Evolutionary conservation across 805 yeast species (phyloP).

Genomic region (Millerozyma acaciae): DNA sequence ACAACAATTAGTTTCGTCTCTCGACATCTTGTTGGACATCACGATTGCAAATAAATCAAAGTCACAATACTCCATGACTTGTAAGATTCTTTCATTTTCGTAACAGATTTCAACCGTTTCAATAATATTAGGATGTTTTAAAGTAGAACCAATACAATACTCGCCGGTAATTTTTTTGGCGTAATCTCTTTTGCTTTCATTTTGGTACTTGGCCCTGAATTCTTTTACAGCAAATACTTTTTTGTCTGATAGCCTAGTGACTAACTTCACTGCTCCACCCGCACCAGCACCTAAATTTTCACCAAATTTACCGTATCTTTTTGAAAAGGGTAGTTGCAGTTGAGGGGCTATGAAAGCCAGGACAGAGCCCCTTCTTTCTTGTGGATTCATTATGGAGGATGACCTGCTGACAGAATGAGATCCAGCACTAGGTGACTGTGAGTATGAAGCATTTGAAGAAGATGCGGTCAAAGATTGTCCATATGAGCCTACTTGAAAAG

Average conservation of each 20-base stretch:
- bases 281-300: constrained; percentile 81
- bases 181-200: constrained; percentile 70
- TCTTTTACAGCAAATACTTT: constrained; percentile 81
- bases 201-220: constrained; percentile 67
- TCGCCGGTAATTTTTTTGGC: constrained; percentile 89
- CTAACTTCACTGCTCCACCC: constrained; percentile 78
- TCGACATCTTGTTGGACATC: constrained; percentile 78
- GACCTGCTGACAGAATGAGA: constrained; percentile 26
- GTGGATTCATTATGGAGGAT: constrained; percentile 24
- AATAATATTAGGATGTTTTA: constrained; percentile 77
- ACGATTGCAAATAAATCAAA: constrained; percentile 82
- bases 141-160: constrained; percentile 78
- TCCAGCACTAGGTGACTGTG: constrained; percentile 30
- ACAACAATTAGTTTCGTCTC: constrained; percentile 80
- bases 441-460: constrained; percentile 31
- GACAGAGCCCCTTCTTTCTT: constrained; percentile 37
- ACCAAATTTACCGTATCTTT: constrained; percentile 70
- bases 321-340: constrained; percentile 28
- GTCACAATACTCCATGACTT: constrained; percentile 94
- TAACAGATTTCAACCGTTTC: constrained; percentile 73
- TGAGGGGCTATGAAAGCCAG: constrained; percentile 21
- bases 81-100: constrained; percentile 67
- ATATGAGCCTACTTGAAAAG: constrained; percentile 17
- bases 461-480: constrained; percentile 23
- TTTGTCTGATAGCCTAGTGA: constrained; percentile 64